Evolutionary conservation across 495 filamentous ascomycete species (phyloP), one percentile per base, ranked within the genome.

Genomic region (Aspergillus funiculosus): DNA sequence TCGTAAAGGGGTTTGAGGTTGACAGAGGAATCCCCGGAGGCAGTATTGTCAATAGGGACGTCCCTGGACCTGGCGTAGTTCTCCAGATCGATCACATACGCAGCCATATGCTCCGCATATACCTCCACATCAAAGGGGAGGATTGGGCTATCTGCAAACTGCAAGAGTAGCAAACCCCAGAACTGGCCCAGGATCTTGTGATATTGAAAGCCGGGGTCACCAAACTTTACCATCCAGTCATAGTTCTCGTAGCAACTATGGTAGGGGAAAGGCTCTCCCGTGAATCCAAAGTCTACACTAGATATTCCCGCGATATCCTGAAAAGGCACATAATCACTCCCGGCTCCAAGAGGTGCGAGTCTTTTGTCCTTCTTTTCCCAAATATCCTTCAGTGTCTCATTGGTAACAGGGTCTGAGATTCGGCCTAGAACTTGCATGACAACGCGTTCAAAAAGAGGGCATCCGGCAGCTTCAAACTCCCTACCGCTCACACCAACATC

Each of bases 251-350:
- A 89, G 63, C 85, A 92, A 49, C 84, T 89, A 62, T 89, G 81
- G 43, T 83, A 82, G 2, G 91, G 89, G 60, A 73, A 89, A 15
- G 73, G 58, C 13, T 73, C 67, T 13, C 85, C 87, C 28, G 64
- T 59, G 53, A 98, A 98, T 27, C 80, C 76, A 52, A 98, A 79
- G 61, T 97, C 92, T 40, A 97, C 72, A 13, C 86, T 90, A 5
- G 87, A 89, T 4, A 83, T 87, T 30, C 92, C 92, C n/a, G 87
- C 90, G 18, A 96, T 85, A 53, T 91, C 80, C 61, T 95, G 91
- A 63, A 95, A 98, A 25, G 90, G 80, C 21, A 91, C 84, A 55
- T 87, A 92, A 59, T 96, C 92, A 55, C 87, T 86, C n/a, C 80
- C 86, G 8, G 81, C 80, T 36, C 87, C 88, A 1, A 95, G 71